Base-by-base conservation (phyloP, 306 rosid species). In the Comarum palustre region DNA sequence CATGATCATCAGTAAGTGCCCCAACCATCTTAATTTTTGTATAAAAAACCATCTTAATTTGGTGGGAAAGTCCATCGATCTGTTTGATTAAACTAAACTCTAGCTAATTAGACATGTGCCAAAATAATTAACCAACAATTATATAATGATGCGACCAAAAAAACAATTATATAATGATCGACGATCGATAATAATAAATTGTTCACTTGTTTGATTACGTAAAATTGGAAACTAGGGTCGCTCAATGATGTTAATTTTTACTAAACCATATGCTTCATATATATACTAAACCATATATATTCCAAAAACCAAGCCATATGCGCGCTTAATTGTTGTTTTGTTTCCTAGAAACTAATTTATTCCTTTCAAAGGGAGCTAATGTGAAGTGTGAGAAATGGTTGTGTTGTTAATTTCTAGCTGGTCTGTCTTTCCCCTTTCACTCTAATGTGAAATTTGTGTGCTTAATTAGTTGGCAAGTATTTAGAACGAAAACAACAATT, bases 1-100 rank as follows among this genome's bases (percentile, higher is more conserved):
- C 60, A 54, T 54, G 60, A 54, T 54, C 60, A 54, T 52, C 29
- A 22, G 59, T 52, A 9, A n/a, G n/a, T n/a, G n/a, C n/a, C 59
- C 27, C 59, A 20, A 52, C 29, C 29, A 52, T 54, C 60, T 22
- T n/a, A n/a, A n/a, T n/a, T n/a, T n/a, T n/a, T n/a, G n/a, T n/a
- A n/a, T n/a, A n/a, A n/a, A n/a, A n/a, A n/a, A n/a, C n/a, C n/a
- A n/a, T n/a, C n/a, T n/a, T n/a, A n/a, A n/a, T n/a, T 54, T 54
- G 60, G 60, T 20, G 60, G 15, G 60, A 20, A 20, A 8, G 25
- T 54, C 27, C 58, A 10, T 8, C 17, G 2, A 6, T 51, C 27
- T 54, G 31, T 20, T 54, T 54, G 2, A 20, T 54, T 54, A 54
- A 20, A 20, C 4, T 20, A 54, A 54, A 54, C 60, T 31, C 31